These are phyloP conservation scores for Skeletonema grethae DNA, from an alignment of 108 stramenopile species.

Conservation along the genomic window DNA sequence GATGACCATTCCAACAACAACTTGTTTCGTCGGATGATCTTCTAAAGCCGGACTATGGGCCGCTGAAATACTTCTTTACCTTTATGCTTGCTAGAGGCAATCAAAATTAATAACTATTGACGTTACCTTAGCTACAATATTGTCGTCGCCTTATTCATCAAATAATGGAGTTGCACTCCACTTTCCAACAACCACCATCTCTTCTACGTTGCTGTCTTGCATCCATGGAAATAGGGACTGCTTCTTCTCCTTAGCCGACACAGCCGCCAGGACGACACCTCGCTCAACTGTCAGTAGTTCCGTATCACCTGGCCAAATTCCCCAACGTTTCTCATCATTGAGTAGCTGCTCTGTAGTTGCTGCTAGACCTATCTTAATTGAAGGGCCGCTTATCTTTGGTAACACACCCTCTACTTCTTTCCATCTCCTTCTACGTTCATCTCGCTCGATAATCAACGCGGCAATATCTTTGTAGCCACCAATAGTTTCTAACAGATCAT, in stretches of 20 bases:
- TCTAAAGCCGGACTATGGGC: too few species aligned
- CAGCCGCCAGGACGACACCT: constrained; percentile 29
- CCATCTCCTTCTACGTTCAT: constrained; percentile 40
- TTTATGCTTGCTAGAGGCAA: neutral
- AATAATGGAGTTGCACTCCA: constrained; percentile 37
- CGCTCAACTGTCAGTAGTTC: constrained; percentile 30
- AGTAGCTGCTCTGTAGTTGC: neutral
- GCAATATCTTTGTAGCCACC: constrained; percentile 53
- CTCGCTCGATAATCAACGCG: constrained; percentile 43
- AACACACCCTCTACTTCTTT: constrained; percentile 43
- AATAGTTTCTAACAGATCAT: constrained; percentile 52
- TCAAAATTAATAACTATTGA: neutral
- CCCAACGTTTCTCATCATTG: constrained; percentile 33
- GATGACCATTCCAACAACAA: neutral
- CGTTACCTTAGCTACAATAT: neutral
- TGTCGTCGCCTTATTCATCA: neutral
- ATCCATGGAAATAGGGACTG: constrained; percentile 23
- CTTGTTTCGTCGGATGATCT: neutral
- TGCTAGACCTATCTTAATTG: neutral
- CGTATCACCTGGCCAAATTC: constrained; percentile 42
- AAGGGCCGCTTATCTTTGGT: constrained; percentile 14
- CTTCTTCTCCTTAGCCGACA: constrained; percentile 9
- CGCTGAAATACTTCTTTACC: neutral
- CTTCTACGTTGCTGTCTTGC: constrained; percentile 3
- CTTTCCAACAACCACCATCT: constrained; percentile 33